Conservation (phyloP, 2,329 filamentous ascomycete genomes). For the Colletotrichum kahawae region DNA sequence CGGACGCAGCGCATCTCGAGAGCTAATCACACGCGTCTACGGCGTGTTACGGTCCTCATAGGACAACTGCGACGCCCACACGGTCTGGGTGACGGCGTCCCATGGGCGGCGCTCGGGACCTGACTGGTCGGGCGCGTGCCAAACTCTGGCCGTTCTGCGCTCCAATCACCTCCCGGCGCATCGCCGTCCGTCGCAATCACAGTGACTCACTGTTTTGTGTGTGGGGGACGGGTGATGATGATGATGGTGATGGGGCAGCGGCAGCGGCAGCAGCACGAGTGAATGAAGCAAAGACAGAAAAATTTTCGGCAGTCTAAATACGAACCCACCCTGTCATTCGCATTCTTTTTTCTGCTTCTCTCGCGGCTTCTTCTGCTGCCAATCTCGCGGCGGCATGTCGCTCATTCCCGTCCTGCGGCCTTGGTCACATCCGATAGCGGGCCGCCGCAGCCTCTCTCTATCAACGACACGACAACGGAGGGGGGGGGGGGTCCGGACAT, state of each 20-base stretch:
- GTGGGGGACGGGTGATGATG: not conserved
- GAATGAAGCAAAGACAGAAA: not conserved
- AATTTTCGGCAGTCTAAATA: not conserved
- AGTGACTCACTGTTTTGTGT: not conserved
- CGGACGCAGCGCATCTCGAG: not conserved
- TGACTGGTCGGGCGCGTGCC: conserved; percentile 6
- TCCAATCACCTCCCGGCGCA: conserved; percentile 20
- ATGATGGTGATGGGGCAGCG: not conserved
- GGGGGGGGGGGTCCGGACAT: not conserved
- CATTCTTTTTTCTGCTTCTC: not conserved
- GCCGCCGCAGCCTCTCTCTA: not conserved
- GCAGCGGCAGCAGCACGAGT: not conserved
- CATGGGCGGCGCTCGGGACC: conserved; percentile 11
- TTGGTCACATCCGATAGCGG: conserved; percentile 9
- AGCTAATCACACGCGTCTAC: not conserved
- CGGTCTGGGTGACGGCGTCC: not conserved
- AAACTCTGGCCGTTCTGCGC: not conserved
- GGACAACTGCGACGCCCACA: not conserved
- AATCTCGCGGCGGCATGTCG: not conserved
- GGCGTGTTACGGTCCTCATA: not conserved
- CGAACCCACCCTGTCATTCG: not conserved
- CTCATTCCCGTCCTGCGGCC: not conserved
- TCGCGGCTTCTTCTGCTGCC: not conserved
- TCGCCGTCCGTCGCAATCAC: not conserved
- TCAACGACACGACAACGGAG: not conserved